Evolutionary conservation across 1,284 basidiomycete species (phyloP), one percentile per base, ranked within the genome.

Genomic region (Sanghuangporus baumii): DNA sequence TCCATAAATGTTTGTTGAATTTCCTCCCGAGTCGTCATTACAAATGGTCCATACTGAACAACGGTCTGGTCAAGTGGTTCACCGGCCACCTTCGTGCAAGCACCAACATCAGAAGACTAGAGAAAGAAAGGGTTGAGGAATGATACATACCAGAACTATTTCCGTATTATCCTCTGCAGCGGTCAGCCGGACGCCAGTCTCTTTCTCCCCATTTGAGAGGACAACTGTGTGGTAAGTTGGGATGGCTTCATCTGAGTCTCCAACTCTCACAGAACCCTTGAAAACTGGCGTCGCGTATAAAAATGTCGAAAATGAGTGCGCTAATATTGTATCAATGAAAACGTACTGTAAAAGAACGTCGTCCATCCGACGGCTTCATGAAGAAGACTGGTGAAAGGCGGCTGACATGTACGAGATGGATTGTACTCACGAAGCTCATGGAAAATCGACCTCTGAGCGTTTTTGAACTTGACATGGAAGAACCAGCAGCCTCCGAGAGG

Each of bases 401-500:
- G 16, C 16, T n/a, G 16, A 38, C 36, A 47, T 38, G 7, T 47
- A 34, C 57, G 26, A 12, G 58, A 52, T 57, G 43, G 31, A 41
- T 37, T 9, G 16, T 37, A 77, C 88, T 76, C 74, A 81, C 95
- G 94, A 51, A 98, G 80, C 4, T 88, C 82, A 72, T 97, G 95
- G 78, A 93, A 97, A 18, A 94, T 81, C 16, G 75, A 78, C n/a
- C 80, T 79, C 3, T 84, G 85, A 23, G 86, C 81, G 63, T 81
- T 81, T 60, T 81, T 78, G 72, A 96, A 88, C 63, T 79, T 84
- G 64, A 91, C 77, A 72, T 97, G 94, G 77, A 96, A 88, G 75
- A 88, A 98, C 90, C 93, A 95, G 74, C 94, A 96, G 1, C 94
- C 94, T 14, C 94, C 95, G 3, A 96, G 84, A 0, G 93, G 91